phyloP scores from a whole-genome alignment of 108 stramenopile genomes.

The Chaetoceros tenuissimus region DNA sequence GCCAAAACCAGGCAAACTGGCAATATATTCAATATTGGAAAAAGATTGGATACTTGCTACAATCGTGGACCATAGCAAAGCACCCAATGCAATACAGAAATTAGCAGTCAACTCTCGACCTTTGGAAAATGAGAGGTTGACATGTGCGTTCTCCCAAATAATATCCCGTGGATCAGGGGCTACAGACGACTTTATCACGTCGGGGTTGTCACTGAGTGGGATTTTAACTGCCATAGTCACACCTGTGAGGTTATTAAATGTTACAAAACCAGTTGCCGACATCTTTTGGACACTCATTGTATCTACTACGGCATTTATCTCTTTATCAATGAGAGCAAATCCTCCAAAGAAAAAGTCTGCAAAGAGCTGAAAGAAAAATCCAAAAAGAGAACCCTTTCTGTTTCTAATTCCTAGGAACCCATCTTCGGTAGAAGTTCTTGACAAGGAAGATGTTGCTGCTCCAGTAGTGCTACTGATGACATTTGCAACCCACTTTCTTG shows the following conservation, averaged over 20 bases:
- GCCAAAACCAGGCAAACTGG: constrained; percentile 29
- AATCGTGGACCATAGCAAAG: constrained; percentile 80
- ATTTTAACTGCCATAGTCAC: constrained; percentile 64
- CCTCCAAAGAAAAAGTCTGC: constrained; percentile 26
- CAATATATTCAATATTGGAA: constrained; percentile 27
- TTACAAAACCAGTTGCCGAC: constrained; percentile 86
- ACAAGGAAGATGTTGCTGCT: constrained; percentile 22
- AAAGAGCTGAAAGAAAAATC: constrained; percentile 17
- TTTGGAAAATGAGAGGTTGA: constrained; percentile 21
- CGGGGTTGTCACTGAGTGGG: constrained; percentile 58
- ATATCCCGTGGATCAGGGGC: constrained; percentile 85
- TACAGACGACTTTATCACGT: constrained; percentile 43
- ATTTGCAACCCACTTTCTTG: constrained; percentile 31
- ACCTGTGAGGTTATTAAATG: constrained; percentile 71
- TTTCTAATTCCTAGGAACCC: constrained; percentile 1
- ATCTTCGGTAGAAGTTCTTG: constrained; percentile 7
- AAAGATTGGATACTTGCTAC: constrained; percentile 68
- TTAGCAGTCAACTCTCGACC: constrained; percentile 61
- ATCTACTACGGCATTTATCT: constrained; percentile 45
- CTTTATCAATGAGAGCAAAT: constrained; percentile 17
- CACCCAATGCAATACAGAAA: constrained; percentile 51
- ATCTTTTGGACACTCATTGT: constrained; percentile 63
- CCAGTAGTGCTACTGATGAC: constrained; percentile 21
- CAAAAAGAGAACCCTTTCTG: constrained; percentile 18
- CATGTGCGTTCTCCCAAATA: constrained; percentile 77